A percentile compares a stretch with the other conserved stretches of the same genome.
These are phyloP conservation scores for Nepenthes gracilis DNA, from an alignment of 148 eudicot species.

Conservation along the genomic window DNA sequence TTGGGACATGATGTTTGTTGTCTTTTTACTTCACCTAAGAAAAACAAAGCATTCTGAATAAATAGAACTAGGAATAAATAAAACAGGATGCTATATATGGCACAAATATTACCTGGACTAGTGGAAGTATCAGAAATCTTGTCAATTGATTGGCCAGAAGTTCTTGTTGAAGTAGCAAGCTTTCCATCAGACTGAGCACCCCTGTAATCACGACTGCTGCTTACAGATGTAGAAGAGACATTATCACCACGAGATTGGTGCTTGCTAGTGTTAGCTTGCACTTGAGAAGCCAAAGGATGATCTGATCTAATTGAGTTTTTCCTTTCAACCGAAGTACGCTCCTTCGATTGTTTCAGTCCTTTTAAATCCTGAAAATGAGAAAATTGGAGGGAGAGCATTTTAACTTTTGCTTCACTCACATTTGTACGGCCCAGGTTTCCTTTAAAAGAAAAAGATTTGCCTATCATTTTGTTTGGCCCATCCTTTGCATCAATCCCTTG, in stretches of 20 bases:
- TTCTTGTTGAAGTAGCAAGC: conserved; percentile 20
- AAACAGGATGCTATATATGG: no score
- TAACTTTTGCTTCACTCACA: conserved; percentile 55
- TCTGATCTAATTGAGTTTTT: conserved; percentile 54
- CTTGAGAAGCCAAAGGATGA: conserved; percentile 21
- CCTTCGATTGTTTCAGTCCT: conserved; percentile 47
- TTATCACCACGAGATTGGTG: conserved; percentile 26
- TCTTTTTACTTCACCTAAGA: conserved; percentile 53
- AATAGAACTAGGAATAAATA: neutral
- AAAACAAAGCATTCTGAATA: neutral
- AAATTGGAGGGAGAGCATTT: conserved; percentile 68
- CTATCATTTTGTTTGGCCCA: conserved; percentile 30
- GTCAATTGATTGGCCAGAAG: conserved; percentile 23
- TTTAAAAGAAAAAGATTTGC: conserved; percentile 74
- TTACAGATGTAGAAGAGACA: conserved; percentile 17
- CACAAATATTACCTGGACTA: conserved; percentile 20
- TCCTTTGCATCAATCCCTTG: conserved; percentile 45
- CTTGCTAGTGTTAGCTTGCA: conserved; percentile 20
- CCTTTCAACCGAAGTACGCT: conserved; percentile 47
- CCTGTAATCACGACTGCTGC: conserved; percentile 35
- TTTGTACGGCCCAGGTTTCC: conserved; percentile 32
- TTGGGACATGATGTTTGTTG: conserved; percentile 19
- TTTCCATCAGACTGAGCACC: conserved; percentile 36
- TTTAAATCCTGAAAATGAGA: conserved; percentile 49
- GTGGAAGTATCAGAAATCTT: conserved; percentile 26